Evolutionary conservation across 306 rosid genomes (phyloP).

Genomic region (Hylodesmum podocarpum): DNA sequence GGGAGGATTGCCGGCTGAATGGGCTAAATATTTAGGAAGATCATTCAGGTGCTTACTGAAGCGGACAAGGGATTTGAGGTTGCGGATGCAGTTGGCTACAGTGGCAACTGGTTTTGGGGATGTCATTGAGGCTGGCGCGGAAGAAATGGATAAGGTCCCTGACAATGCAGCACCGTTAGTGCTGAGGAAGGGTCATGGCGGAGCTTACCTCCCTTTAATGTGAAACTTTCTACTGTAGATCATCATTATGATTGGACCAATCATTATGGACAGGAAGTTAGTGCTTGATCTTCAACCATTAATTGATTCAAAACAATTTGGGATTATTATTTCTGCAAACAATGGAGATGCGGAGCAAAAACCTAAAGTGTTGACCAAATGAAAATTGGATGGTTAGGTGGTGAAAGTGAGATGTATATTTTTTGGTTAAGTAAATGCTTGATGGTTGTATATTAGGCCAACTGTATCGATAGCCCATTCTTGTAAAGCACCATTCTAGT

Average conservation of each 20-base stretch:
- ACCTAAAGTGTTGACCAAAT: constrained; percentile 1
- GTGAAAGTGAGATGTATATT: not conserved
- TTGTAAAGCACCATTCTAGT: constrained; percentile 37
- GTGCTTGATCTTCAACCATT: constrained; percentile 7
- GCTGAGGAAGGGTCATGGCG: constrained; percentile 92
- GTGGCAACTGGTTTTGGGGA: constrained; percentile 87
- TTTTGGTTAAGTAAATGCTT: constrained; percentile 21
- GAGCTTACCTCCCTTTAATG: constrained; percentile 94
- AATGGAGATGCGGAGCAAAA: constrained; percentile 20
- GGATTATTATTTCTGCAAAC: constrained; percentile 7
- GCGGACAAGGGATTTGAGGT: constrained; percentile 84
- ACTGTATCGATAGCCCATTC: constrained; percentile 39
- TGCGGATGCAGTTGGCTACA: constrained; percentile 70
- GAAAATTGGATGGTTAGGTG: constrained; percentile 27
- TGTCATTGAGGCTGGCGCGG: constrained; percentile 53
- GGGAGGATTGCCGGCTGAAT: constrained; percentile 96
- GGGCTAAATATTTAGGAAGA: constrained; percentile 93
- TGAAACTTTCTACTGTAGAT: constrained; percentile 39
- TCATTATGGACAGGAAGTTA: not conserved
- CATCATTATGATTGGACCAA: not conserved
- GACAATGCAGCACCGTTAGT: constrained; percentile 86
- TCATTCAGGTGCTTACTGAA: constrained; percentile 86
- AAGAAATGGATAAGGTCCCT: constrained; percentile 76
- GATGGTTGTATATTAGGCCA: constrained; percentile 38
- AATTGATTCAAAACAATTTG: constrained; percentile 11